Percentiles rank a stretch among this genome's conserved stretches.
Evolutionary conservation across 2,329 filamentous ascomycete genomes (phyloP).

Genomic region (Hypoxylon sp.): DNA sequence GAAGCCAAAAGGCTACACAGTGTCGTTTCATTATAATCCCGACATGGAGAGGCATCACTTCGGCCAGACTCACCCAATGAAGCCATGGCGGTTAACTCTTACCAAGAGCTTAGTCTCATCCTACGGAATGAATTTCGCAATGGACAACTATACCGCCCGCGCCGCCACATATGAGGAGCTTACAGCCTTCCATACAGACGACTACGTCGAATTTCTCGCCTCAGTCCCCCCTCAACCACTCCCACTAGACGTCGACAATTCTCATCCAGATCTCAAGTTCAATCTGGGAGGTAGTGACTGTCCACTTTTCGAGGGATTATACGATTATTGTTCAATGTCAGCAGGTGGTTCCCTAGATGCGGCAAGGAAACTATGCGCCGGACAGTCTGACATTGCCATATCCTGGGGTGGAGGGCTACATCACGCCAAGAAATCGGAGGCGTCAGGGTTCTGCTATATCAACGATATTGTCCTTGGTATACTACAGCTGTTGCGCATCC

Average conservation of each 20-base stretch:
- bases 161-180: slow-evolving; percentile 90
- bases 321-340: slow-evolving; percentile 94
- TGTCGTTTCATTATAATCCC: slow-evolving; percentile 96
- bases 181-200: slow-evolving; percentile 84
- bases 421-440: slow-evolving; percentile 94
- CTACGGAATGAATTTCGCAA: slow-evolving; percentile 95
- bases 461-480: slow-evolving; percentile 98
- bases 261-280: slow-evolving; percentile 76
- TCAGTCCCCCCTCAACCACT: slow-evolving; percentile 75
- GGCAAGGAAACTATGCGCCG: slow-evolving; percentile 86
- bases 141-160: slow-evolving; percentile 92
- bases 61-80: slow-evolving; percentile 97
- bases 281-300: slow-evolving; percentile 94
- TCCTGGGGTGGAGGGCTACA: slow-evolving; percentile 98
- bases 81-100: slow-evolving; percentile 95
- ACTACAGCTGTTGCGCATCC: slow-evolving; percentile 83
- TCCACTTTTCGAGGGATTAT: slow-evolving; percentile 95
- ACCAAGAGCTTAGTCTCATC: slow-evolving; percentile 95
- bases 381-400: slow-evolving; percentile 93
- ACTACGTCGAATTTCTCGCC: slow-evolving; percentile 91
- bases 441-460: slow-evolving; percentile 97
- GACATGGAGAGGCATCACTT: slow-evolving; percentile 98
- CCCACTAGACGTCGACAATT: slow-evolving; percentile 74
- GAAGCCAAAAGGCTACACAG: slow-evolving; percentile 85
- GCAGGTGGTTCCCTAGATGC: slow-evolving; percentile 92